phyloP scores from a whole-genome alignment of 306 rosid genomes.

The Quercus suber region DNA sequence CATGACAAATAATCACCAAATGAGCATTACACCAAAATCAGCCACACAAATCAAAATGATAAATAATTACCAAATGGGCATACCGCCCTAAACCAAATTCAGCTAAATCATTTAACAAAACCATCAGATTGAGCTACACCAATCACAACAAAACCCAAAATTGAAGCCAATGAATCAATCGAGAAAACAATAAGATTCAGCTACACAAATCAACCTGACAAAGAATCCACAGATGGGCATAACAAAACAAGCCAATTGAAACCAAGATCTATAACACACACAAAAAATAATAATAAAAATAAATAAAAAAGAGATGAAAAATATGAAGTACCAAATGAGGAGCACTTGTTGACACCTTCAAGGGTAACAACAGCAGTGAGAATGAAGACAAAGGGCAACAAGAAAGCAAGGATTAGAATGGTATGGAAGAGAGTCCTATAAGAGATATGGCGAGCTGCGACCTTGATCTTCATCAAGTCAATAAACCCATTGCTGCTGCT shows the following conservation, averaged over 20 bases:
- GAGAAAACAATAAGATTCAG: neutral
- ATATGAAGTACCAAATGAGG: slow-evolving; percentile 79
- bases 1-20: neutral
- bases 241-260: slow-evolving; percentile 1
- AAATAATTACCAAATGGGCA: neutral
- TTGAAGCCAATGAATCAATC: neutral
- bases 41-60: neutral
- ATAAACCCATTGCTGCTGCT: slow-evolving; percentile 97
- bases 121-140: neutral
- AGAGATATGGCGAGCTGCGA: slow-evolving; percentile 99
- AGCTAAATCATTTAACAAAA: neutral
- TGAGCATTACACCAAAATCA: neutral
- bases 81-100: neutral
- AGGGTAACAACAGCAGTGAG: slow-evolving; percentile 99
- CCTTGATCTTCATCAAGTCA: slow-evolving; percentile 99
- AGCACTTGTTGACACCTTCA: slow-evolving; percentile 99
- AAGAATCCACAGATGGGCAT: slow-evolving; percentile 6
- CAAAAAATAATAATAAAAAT: neutral
- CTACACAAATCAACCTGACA: slow-evolving; percentile 7
- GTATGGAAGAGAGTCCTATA: slow-evolving; percentile 99
- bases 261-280: slow-evolving; percentile 44
- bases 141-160: neutral
- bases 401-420: slow-evolving; percentile 91
- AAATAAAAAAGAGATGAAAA: neutral
- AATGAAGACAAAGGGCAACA: slow-evolving; percentile 95